Evolutionary conservation across 176 grass and related monocot species (phyloP), one percentile per base, ranked within the genome.

Genomic region (Avena eriantha): DNA sequence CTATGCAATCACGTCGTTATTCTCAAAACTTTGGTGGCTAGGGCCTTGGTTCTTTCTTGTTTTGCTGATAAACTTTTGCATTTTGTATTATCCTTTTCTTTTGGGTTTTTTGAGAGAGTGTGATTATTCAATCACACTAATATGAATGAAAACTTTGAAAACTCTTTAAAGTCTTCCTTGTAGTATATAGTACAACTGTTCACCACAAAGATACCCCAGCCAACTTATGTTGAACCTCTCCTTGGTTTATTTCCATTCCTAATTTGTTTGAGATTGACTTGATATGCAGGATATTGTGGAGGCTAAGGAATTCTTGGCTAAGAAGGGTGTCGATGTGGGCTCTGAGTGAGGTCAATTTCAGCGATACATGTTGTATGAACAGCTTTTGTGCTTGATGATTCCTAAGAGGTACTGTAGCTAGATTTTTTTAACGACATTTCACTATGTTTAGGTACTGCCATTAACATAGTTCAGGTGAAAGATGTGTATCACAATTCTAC

Each of bases 261-360:
- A 76, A 48, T 8, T 48, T 74, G 8, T 57, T 66, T 79, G 57
- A 59, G 69, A 22, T 87, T 10, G 6, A 76, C 1, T 80, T 69
- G 21, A 31, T 58, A 61, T 88, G 74, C 82, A 93, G 94, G 94
- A 96, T 65, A 93, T 96, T 61, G 79, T 49, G 34, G 94, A 96
- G 71, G 92, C 94, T 36, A 93, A 90, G 68, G 94, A 93, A 34
- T 96, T 92, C 85, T 61, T 96, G 81, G 66, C 59, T 51, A 92
- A 90, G 47, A 96, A 84, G 5, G 91, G 89, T 23, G 92, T 96
- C 79, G 92, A 96, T 53, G 85, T 92, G n/a, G 61, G 65, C 67
- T 90, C 91, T 64, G 79, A 93, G 82, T 92, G 81, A 96, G 22
- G 45, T 34, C 68, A 81, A 81, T 61, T 33, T 49, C 21, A 46